Conservation (phyloP, 306 rosid species). For the Coriaria nepalensis region DNA sequence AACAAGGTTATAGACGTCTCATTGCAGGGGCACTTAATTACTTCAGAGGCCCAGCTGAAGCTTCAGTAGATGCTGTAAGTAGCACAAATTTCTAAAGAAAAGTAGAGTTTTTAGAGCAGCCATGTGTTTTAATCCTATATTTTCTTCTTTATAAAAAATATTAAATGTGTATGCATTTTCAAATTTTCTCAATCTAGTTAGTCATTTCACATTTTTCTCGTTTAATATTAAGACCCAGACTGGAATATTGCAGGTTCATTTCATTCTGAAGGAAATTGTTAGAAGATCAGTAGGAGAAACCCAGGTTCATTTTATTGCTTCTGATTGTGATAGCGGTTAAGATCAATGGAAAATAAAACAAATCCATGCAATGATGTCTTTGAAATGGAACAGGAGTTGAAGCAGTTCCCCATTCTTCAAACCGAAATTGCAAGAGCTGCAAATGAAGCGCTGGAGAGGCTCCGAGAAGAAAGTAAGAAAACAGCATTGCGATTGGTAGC, state of each 20-base stretch:
- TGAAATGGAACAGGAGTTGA: constrained; percentile 35
- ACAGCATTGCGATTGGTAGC: constrained; percentile 34
- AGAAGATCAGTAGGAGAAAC: constrained; percentile 35
- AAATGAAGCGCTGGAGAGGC: constrained; percentile 34
- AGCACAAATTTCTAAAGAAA: background rate
- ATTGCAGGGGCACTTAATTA: constrained; percentile 31
- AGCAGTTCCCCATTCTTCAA: constrained; percentile 35
- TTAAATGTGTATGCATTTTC: too few relatives aligned
- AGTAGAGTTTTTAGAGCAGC: too few relatives aligned
- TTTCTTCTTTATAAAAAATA: too few relatives aligned
- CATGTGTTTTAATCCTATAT: too few relatives aligned
- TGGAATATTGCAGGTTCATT: constrained; percentile 42
- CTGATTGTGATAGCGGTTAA: too few relatives aligned
- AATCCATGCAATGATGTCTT: constrained; percentile 5
- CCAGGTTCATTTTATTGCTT: constrained; percentile 24
- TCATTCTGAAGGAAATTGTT: constrained; percentile 34
- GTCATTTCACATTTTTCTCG: too few relatives aligned
- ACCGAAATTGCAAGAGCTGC: constrained; percentile 32
- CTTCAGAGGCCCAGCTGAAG: constrained; percentile 43
- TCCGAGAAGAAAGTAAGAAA: constrained; percentile 37
- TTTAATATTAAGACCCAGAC: too few relatives aligned
- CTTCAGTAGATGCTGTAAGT: constrained; percentile 42
- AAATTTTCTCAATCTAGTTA: too few relatives aligned
- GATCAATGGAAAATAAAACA: too few relatives aligned
- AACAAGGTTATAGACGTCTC: constrained; percentile 42